Evolutionary conservation across 1,284 basidiomycete species (phyloP).

Genomic region (Irpex rosettiformis): DNA sequence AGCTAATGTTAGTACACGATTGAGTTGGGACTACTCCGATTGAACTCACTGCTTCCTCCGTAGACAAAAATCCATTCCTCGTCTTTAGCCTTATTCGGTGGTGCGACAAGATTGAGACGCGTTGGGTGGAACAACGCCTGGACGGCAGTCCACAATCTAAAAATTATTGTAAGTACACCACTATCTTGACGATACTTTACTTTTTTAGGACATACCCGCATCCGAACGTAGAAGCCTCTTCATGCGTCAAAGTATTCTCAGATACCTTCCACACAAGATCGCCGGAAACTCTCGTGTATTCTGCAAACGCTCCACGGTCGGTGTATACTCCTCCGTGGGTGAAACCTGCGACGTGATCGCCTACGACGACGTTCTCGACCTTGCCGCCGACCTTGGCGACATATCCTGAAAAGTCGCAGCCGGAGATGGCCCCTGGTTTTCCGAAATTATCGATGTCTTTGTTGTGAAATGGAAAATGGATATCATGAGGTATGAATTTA

Average conservation of each 20-base stretch:
- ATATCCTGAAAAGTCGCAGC: constrained; percentile 22
- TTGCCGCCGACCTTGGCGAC: constrained; percentile 21
- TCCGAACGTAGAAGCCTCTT: constrained; percentile 39
- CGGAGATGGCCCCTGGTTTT: constrained; percentile 16
- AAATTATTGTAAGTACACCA: background rate
- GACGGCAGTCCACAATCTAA: constrained; percentile 31
- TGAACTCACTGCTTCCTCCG: constrained; percentile 31
- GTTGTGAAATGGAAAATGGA: background rate
- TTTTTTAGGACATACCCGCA: constrained; percentile 30
- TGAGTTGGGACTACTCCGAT: constrained; percentile 16
- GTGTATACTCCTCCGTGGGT: constrained; percentile 19
- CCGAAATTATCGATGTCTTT: constrained; percentile 6
- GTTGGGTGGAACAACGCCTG: constrained; percentile 30
- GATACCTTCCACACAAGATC: constrained; percentile 33
- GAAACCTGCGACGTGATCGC: constrained; percentile 24
- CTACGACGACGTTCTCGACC: constrained; percentile 16
- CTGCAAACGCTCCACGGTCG: constrained; percentile 33
- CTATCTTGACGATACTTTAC: background rate
- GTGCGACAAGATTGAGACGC: constrained; percentile 23
- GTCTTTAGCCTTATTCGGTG: constrained; percentile 15
- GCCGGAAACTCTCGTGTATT: constrained; percentile 34
- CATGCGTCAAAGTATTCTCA: constrained; percentile 21
- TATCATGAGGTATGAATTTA: background rate
- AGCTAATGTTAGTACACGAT: background rate
- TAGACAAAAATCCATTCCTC: constrained; percentile 28